Evolutionary conservation across 2,329 filamentous ascomycete species (phyloP).

Genomic region (Colletotrichum sp.): DNA sequence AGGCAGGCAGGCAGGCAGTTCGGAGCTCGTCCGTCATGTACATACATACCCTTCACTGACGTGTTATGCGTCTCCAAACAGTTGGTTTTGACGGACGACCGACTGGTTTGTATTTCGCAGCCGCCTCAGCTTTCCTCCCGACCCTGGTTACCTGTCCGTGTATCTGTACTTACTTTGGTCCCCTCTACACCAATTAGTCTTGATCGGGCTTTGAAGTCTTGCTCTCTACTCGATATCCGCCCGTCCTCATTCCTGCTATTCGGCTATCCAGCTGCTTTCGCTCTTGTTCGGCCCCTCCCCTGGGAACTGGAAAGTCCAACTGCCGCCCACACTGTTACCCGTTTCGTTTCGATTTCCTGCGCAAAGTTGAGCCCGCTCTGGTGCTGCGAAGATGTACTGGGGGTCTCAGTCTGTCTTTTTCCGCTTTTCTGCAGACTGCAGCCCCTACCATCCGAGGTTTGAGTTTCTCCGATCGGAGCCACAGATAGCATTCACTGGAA

Average conservation of each 20-base stretch:
- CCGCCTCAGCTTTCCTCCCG: not conserved
- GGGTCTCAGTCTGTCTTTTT: not conserved
- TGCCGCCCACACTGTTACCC: constrained; percentile 15
- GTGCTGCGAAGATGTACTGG: not conserved
- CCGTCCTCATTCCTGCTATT: not conserved
- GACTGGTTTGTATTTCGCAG: not conserved
- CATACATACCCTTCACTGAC: not conserved
- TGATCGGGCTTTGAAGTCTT: not conserved
- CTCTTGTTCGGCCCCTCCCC: not conserved
- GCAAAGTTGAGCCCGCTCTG: not conserved
- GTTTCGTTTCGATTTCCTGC: constrained; percentile 12
- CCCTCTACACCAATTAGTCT: not conserved
- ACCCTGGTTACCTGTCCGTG: not conserved
- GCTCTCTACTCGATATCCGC: not conserved
- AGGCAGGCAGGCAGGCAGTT: not conserved
- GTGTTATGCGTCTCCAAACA: not conserved
- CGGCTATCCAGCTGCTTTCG: not conserved
- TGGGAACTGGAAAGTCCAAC: not conserved
- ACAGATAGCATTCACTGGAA: not conserved
- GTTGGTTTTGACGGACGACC: not conserved
- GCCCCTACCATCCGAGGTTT: not conserved
- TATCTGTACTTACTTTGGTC: not conserved
- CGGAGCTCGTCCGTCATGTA: not conserved
- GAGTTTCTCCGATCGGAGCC: constrained; percentile 10
- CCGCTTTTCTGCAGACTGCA: not conserved